Evolutionary conservation across 2,329 filamentous ascomycete genomes (phyloP), one percentile per base, ranked within the genome.

Genomic region (Pseudogymnoascus sp.): DNA sequence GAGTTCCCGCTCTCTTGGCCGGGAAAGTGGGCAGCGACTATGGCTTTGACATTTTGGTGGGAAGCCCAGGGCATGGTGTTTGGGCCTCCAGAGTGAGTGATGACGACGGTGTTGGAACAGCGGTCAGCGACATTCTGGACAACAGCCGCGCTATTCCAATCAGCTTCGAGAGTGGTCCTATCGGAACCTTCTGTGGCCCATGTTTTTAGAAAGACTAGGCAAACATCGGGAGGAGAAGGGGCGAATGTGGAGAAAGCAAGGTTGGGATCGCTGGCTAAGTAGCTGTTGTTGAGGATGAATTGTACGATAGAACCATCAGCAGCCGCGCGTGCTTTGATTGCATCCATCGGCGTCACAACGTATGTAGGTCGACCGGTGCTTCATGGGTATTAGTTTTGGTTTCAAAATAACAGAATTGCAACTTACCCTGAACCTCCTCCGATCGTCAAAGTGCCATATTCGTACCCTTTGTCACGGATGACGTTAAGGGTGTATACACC

Each of bases 131-230:
- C 85, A 60, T 71, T 66, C 1, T 66, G 66, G 2, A 67, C 65
- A 1, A 69, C 66, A 6, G 42, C 7, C 10, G 62, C 64, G 1
- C 64, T 63, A 28, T 68, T 59, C 67, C 66, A 70, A 16, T 69
- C 66, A 6, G 62, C 28, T 25, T 66, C 47, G 0, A 72, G 66
- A 12, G 64, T 60, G 0, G 44, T 47, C 10, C 68, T 63, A 56
- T 70, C 68, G 2, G 60, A 62, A 14, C 69, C 68, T 73, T 89
- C 86, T 60, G 86, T 85, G 14, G 82, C 80, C 69, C 85, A 81
- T 8, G 86, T 79, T 69, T 88, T 89, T 65, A 85, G 84, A 68
- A 89, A 89, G 10, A 88, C 85, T 38, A 90, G 77, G 74, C 71
- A 72, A 21, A 69, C 68, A 5, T 68, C 69, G 5, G 69, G 67